Percentiles rank a stretch among this genome's conserved stretches.
Evolutionary conservation across 108 stramenopile genomes (phyloP).

Genomic region (Cyclotella kingstonii): DNA sequence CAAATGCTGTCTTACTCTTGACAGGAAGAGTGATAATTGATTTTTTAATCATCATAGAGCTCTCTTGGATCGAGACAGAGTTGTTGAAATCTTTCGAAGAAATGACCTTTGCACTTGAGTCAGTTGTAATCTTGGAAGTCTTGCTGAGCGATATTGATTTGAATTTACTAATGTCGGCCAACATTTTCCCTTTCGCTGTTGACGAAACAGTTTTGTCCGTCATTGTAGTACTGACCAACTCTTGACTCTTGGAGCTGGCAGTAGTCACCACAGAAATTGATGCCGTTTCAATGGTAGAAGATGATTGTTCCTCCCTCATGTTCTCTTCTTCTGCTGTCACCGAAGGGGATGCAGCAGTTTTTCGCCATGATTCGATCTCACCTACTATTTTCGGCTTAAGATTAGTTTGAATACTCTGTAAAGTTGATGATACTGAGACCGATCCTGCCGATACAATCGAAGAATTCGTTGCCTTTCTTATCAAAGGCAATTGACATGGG

Average conservation of each 20-base stretch:
- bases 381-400: conserved; percentile 1
- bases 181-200: conserved; percentile 17
- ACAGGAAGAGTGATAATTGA: conserved; percentile 3
- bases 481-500: not conserved
- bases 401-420: not conserved
- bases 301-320: not conserved
- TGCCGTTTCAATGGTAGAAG: conserved; percentile 7
- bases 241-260: conserved; percentile 5
- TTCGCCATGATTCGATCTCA: not conserved
- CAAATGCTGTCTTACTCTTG: not conserved
- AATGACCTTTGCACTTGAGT: not conserved
- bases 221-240: too few species aligned
- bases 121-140: not conserved
- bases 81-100: not conserved
- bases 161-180: conserved; percentile 16
- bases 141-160: conserved; percentile 9
- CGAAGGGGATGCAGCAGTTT: not conserved
- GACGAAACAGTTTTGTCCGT: too few species aligned
- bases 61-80: not conserved
- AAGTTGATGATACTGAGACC: not conserved
- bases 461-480: conserved; percentile 4
- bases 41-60: conserved; percentile 10
- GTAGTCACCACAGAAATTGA: conserved; percentile 4
- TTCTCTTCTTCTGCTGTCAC: not conserved
- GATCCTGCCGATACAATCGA: not conserved